Percentiles rank a stretch among this genome's conserved stretches.
phyloP scores from a whole-genome alignment of 116 monocot genomes.

The Iris pallida region DNA sequence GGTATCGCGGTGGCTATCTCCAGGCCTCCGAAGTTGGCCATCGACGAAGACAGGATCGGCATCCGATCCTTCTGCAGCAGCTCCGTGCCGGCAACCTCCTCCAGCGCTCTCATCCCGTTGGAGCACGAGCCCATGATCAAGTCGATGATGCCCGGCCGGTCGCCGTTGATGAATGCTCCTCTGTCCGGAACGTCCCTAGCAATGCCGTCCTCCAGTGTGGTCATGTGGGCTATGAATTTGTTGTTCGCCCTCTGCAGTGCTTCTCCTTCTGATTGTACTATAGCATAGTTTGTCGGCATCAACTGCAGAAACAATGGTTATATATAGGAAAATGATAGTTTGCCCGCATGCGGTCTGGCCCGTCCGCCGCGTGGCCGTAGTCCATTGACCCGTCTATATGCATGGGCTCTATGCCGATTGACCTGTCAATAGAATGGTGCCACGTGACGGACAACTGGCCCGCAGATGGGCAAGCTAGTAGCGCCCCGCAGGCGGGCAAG shows the following conservation, averaged over 20 bases:
- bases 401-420: background rate
- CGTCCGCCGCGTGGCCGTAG: too few species aligned
- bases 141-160: conserved; percentile 11
- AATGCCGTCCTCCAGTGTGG: conserved; percentile 22
- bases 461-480: too few species aligned
- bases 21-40: conserved; percentile 14
- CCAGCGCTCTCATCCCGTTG: conserved; percentile 3
- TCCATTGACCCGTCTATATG: background rate
- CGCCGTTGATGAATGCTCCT: conserved; percentile 24
- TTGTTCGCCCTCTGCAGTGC: conserved; percentile 9
- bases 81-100: conserved; percentile 11
- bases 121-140: conserved; percentile 13
- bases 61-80: conserved; percentile 13
- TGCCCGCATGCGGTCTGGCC: background rate
- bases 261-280: conserved; percentile 7
- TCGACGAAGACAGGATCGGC: conserved; percentile 13
- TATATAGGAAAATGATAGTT: too few species aligned
- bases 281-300: conserved; percentile 2
- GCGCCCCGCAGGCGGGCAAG: too few species aligned
- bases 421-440: too few species aligned
- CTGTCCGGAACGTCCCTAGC: conserved; percentile 4
- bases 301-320: background rate
- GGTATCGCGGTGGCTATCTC: conserved; percentile 10
- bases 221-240: conserved; percentile 14
- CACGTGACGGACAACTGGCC: too few species aligned